Evolutionary conservation across 177 flowering plant species (phyloP).

Genomic region (Tripterygium wilfordii): DNA sequence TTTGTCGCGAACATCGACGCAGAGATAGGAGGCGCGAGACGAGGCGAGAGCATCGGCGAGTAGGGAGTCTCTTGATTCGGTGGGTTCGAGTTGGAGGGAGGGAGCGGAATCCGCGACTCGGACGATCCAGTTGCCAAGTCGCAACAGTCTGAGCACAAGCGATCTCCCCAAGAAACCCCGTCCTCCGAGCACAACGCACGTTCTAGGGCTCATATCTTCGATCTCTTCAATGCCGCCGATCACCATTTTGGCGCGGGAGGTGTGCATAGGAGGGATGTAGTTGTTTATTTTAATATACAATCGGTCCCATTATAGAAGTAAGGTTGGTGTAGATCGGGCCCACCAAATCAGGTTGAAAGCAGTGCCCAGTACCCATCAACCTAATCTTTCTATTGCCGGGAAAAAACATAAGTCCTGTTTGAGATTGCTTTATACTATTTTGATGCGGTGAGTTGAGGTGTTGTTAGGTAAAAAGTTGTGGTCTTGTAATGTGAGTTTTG

Average conservation of each 20-base stretch:
- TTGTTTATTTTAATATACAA: too few species aligned
- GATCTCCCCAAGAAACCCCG: conserved; percentile 57
- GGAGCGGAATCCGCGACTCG: conserved; percentile 71
- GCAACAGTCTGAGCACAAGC: conserved; percentile 53
- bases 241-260: conserved; percentile 1
- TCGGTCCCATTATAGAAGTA: too few species aligned
- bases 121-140: conserved; percentile 63
- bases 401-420: too few species aligned
- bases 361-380: too few species aligned
- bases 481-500: too few species aligned
- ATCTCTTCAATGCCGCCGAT: conserved; percentile 12
- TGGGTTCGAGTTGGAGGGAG: conserved; percentile 29
- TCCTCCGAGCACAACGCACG: conserved; percentile 80
- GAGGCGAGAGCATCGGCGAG: conserved; percentile 50
- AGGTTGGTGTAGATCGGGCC: too few species aligned
- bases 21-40: conserved; percentile 59
- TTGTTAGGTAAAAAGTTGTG: too few species aligned
- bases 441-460: too few species aligned
- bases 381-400: too few species aligned
- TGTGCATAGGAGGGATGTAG: too few species aligned
- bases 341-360: too few species aligned
- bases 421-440: too few species aligned
- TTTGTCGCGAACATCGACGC: conserved; percentile 54
- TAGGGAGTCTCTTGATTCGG: conserved; percentile 26
- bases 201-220: conserved; percentile 19